phyloP scores from a whole-genome alignment of 2,329 filamentous ascomycete species.

The Didymellaceae sp. region DNA sequence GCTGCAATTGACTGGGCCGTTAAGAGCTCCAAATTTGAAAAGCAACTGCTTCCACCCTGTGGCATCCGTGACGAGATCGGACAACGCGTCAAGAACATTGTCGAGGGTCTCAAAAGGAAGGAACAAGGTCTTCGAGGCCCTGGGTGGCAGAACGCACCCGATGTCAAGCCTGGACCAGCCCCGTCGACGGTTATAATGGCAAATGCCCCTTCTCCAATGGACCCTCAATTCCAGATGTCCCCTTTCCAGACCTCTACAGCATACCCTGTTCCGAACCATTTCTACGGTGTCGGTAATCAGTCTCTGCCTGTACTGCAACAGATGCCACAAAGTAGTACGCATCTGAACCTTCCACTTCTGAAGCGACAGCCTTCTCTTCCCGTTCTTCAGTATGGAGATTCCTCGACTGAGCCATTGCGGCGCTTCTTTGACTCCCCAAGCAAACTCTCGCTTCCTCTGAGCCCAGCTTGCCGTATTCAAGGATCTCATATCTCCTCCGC shows the following conservation, averaged over 20 bases:
- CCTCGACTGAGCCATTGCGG: neutral
- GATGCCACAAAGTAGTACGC: neutral
- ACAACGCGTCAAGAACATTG: neutral
- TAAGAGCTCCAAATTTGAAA: neutral
- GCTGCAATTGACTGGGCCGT: conserved; percentile 4
- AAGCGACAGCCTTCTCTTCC: neutral
- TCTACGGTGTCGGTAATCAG: neutral
- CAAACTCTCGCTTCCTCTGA: neutral
- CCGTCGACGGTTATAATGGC: neutral
- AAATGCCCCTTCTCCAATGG: neutral
- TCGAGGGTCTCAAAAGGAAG: neutral
- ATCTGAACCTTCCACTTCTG: neutral
- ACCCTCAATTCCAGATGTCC: neutral
- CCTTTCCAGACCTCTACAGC: neutral
- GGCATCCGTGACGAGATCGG: conserved; percentile 2
- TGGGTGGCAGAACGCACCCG: neutral
- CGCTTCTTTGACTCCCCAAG: neutral
- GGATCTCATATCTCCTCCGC: neutral
- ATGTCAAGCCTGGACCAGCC: neutral
- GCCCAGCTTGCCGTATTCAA: too few species aligned
- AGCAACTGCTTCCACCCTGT: conserved; percentile 1
- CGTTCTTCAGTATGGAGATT: neutral
- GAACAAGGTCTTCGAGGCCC: conserved; percentile 4
- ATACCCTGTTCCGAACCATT: neutral
- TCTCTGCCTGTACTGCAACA: neutral